Conservation (phyloP, 1,139 yeast species). For the Yamadazyma taylorii region DNA sequence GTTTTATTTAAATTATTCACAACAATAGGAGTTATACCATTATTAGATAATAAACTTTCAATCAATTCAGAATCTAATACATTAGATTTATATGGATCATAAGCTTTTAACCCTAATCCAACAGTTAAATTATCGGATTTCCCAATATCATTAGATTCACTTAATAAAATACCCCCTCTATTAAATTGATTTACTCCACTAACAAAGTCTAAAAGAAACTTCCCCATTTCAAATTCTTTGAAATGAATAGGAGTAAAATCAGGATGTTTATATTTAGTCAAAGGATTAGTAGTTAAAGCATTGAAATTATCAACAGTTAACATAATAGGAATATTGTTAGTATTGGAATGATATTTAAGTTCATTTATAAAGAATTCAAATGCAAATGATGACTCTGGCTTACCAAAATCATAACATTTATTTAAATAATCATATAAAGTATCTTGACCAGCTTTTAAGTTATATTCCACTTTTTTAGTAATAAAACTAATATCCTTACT, state of each 20-base stretch:
- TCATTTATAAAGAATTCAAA: conserved; percentile 59
- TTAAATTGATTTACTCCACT: conserved; percentile 53
- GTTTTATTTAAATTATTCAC: conserved; percentile 53
- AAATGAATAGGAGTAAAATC: conserved; percentile 60
- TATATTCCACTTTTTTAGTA: conserved; percentile 33
- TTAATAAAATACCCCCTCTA: conserved; percentile 65
- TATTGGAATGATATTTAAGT: conserved; percentile 42
- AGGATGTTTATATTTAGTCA: conserved; percentile 61
- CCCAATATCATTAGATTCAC: conserved; percentile 45
- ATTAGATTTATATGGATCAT: conserved; percentile 55
- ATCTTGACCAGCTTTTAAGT: conserved; percentile 42
- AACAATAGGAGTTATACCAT: conserved; percentile 47
- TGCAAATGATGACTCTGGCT: conserved; percentile 32
- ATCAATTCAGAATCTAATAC: conserved; percentile 60
- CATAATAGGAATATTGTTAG: conserved; percentile 52
- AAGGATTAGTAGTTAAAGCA: conserved; percentile 54
- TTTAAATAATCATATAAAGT: conserved; percentile 41
- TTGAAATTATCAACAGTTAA: conserved; percentile 78
- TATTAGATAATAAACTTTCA: conserved; percentile 42
- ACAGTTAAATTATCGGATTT: conserved; percentile 52
- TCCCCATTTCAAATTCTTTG: conserved; percentile 67
- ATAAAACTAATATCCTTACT: conserved; percentile 41
- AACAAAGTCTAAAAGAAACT: conserved; percentile 53
- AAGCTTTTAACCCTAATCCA: conserved; percentile 54
- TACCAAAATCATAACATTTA: conserved; percentile 43